A percentile compares a stretch with the other conserved stretches of the same genome.
phyloP scores from a whole-genome alignment of 148 eudicot genomes.

The Talinum fruticosum region DNA sequence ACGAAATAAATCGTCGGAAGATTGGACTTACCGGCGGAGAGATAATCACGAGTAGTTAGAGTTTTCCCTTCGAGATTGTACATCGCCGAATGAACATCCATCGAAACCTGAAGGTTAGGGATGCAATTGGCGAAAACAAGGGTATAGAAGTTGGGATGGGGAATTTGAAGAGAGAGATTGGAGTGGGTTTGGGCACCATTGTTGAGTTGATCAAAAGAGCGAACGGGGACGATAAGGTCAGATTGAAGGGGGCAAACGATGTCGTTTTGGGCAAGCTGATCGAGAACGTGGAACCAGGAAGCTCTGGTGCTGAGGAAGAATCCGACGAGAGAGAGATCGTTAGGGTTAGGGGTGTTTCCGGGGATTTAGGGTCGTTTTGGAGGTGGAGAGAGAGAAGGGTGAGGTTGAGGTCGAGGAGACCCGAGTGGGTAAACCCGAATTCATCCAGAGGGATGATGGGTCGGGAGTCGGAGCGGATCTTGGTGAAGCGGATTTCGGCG shows the following conservation, averaged over 20 bases:
- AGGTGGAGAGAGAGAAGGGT: not conserved
- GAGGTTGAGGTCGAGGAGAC: not conserved
- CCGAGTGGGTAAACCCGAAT: not conserved
- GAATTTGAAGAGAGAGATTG: slow-evolving; percentile 23
- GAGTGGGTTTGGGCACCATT: slow-evolving; percentile 27
- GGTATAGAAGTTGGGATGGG: slow-evolving; percentile 45
- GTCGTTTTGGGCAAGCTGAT: slow-evolving; percentile 4
- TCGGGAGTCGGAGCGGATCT: not conserved
- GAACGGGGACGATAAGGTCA: slow-evolving; percentile 29
- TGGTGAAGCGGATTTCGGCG: slow-evolving; percentile 1
- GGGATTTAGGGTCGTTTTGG: not conserved
- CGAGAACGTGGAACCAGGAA: not conserved
- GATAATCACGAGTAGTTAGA: slow-evolving; percentile 36
- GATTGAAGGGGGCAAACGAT: slow-evolving; percentile 45
- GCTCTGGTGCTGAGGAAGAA: not conserved
- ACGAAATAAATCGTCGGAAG: slow-evolving; percentile 51
- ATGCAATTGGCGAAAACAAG: slow-evolving; percentile 64
- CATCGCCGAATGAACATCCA: slow-evolving; percentile 52
- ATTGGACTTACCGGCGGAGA: slow-evolving; percentile 52
- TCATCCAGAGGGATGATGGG: slow-evolving; percentile 1
- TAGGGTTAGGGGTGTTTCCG: not conserved
- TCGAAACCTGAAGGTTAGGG: slow-evolving; percentile 38
- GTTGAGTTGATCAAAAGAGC: slow-evolving; percentile 36
- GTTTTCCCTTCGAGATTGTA: slow-evolving; percentile 47
- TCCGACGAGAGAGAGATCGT: not conserved